Evolutionary conservation across 2,329 filamentous ascomycete genomes (phyloP).

Genomic region (Talaromyces sp.): DNA sequence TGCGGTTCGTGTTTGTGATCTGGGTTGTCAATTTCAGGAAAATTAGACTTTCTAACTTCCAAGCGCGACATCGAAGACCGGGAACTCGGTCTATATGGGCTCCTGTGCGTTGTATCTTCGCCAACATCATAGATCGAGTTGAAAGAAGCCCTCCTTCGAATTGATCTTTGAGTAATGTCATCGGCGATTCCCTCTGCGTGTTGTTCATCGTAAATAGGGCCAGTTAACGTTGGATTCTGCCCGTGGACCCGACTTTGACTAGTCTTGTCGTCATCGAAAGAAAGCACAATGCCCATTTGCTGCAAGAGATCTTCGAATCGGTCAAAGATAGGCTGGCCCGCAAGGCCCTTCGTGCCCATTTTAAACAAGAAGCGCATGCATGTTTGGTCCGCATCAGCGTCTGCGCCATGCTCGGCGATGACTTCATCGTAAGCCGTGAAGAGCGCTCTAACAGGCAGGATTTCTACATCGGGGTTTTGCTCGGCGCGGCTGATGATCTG

Average conservation of each 20-base stretch:
- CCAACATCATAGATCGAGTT: conserved; percentile 48
- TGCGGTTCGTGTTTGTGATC: conserved; percentile 11
- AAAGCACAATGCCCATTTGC: conserved; percentile 66
- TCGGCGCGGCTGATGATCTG: conserved; percentile 70
- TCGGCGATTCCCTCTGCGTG: conserved; percentile 19
- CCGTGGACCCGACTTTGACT: conserved; percentile 29
- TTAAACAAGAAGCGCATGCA: conserved; percentile 75
- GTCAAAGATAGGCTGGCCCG: conserved; percentile 56
- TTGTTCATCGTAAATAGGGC: conserved; percentile 7
- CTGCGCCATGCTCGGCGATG: conserved; percentile 63
- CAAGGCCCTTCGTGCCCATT: conserved; percentile 58
- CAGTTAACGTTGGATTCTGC: conserved; percentile 18
- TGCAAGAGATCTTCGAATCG: conserved; percentile 65
- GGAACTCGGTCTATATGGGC: conserved; percentile 34
- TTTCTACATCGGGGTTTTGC: conserved; percentile 57
- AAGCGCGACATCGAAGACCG: conserved; percentile 40
- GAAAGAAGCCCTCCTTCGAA: conserved; percentile 50
- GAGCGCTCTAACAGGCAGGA: conserved; percentile 68
- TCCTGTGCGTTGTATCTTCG: conserved; percentile 46
- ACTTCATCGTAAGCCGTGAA: conserved; percentile 76
- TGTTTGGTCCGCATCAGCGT: conserved; percentile 68
- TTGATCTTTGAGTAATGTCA: conserved; percentile 25
- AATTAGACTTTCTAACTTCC: conserved; percentile 31
- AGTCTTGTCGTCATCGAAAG: conserved; percentile 47
- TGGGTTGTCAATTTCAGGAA: conserved; percentile 19